phyloP scores from a whole-genome alignment of 192 early-diverging fungal species.

The Mortierella antarctica region DNA sequence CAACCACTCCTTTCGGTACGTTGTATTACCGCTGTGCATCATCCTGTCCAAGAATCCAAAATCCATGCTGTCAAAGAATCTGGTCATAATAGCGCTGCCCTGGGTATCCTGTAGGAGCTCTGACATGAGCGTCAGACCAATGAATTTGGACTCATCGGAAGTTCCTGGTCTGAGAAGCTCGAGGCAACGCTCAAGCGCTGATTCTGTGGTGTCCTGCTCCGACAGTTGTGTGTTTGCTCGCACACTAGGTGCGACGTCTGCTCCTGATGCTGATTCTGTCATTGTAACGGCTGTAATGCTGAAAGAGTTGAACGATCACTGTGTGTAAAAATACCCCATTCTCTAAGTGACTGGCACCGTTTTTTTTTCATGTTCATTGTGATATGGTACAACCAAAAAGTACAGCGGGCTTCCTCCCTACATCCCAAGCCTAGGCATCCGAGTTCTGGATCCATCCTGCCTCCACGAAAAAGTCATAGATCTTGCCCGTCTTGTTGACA shows the following conservation, averaged over 20 bases:
- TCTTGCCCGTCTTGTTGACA: constrained; percentile 84
- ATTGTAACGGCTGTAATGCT: neutral
- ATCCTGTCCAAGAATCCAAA: constrained; percentile 43
- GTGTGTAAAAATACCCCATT: too few species aligned
- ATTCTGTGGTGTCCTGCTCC: neutral
- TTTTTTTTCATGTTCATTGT: constrained; percentile 3
- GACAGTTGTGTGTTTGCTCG: neutral
- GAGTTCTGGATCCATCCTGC: constrained; percentile 88
- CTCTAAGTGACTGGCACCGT: neutral
- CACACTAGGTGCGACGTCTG: neutral
- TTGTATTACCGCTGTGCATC: constrained; percentile 27
- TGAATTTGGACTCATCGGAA: constrained; percentile 39
- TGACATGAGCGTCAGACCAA: constrained; percentile 43
- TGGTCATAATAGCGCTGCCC: constrained; percentile 21
- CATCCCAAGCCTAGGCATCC: constrained; percentile 19
- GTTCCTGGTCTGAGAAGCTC: constrained; percentile 31
- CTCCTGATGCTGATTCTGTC: constrained; percentile 2
- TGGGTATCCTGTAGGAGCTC: constrained; percentile 20
- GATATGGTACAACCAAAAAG: neutral
- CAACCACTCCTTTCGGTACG: neutral
- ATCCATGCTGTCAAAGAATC: constrained; percentile 44
- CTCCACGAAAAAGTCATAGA: constrained; percentile 95
- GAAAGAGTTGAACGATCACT: neutral
- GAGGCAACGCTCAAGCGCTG: constrained; percentile 22
- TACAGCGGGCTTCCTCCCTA: neutral